Evolutionary conservation across 2,329 filamentous ascomycete species (phyloP), one percentile per base, ranked within the genome.

Genomic region (Xylariaceae sp.): DNA sequence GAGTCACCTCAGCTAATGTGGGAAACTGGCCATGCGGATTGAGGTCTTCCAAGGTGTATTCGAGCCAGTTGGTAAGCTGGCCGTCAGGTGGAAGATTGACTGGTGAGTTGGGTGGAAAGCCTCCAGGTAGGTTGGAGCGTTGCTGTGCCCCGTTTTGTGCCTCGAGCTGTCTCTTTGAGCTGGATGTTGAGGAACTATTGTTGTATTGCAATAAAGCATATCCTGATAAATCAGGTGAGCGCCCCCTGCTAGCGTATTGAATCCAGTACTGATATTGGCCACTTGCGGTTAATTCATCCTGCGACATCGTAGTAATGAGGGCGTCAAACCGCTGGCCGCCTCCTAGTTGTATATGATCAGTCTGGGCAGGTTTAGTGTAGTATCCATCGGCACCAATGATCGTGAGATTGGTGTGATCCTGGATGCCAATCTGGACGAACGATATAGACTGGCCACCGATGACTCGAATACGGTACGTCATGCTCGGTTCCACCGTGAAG

Each of bases 311-410:
- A 11, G 64, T 68, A 23, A 85, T 64, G 2, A 84, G 64, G 0
- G 73, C 66, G 49, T 78, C 78, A 58, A 77, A 84, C n/a, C 81
- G 74, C 55, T 85, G 80, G 0, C 82, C 82, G 5, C 69, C 64
- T 6, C 69, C 72, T 5, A 84, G 55, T 54, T 83, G 79, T 42
- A 85, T 66, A 50, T 74, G 71, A 19, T 69, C 64, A 2, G 72
- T 72, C 0, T 55, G 53, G 16, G 69, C 64, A 0, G 74, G 72
- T 54, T 72, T 67, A 3, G 76, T 79, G 58, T 79, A 80, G 14
- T 67, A 64, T 12, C 73, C 74, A 49, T 86, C 83, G 0, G 77
- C 81, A 45, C 77, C 75, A 44, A 86, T 80, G 43, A 87, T 68
- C 0, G 71, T 73, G 32, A 85, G 58, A 8, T 74, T 64, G 2